Conservation (phyloP, 2,329 filamentous ascomycete species). For the Fusarium oligoseptatum region DNA sequence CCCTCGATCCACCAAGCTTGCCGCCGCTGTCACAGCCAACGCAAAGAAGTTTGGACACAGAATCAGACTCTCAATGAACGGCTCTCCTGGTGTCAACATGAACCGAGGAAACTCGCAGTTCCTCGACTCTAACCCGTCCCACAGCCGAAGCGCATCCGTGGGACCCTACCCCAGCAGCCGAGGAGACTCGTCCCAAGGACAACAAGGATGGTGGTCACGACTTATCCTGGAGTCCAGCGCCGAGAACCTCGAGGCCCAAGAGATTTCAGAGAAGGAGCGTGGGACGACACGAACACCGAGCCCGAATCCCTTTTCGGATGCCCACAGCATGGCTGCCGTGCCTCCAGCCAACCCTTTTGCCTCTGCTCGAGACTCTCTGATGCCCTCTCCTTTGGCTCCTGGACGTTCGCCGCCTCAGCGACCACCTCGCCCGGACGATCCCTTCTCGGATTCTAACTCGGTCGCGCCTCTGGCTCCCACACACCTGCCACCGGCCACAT, state of each 20-base stretch:
- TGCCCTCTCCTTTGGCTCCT: slow-evolving; percentile 54
- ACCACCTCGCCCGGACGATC: slow-evolving; percentile 47
- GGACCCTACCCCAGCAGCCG: slow-evolving; percentile 20
- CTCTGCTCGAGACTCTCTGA: slow-evolving; percentile 58
- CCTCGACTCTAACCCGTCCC: slow-evolving; percentile 50
- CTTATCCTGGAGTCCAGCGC: slow-evolving; percentile 56
- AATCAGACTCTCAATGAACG: slow-evolving; percentile 36
- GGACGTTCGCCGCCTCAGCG: slow-evolving; percentile 12
- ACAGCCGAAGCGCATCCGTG: slow-evolving; percentile 56
- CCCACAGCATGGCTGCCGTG: slow-evolving; percentile 57
- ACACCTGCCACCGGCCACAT: slow-evolving; percentile 55
- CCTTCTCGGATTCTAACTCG: slow-evolving; percentile 65
- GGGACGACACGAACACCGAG: slow-evolving; percentile 25
- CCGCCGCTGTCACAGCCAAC: slow-evolving; percentile 47
- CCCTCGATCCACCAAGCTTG: slow-evolving; percentile 52
- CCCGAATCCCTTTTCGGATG: slow-evolving; percentile 56
- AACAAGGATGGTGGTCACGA: slow-evolving; percentile 60
- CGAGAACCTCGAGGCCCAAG: slow-evolving; percentile 52
- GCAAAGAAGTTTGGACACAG: slow-evolving; percentile 46
- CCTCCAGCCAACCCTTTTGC: slow-evolving; percentile 51
- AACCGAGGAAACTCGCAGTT: slow-evolving; percentile 69
- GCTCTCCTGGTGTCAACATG: slow-evolving; percentile 60
- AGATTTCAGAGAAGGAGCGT: slow-evolving; percentile 34
- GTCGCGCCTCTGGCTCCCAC: slow-evolving; percentile 47
- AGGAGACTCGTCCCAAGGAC: slow-evolving; percentile 14